Evolutionary conservation across 1,284 basidiomycete genomes (phyloP).

Genomic region (Fistulina hepatica): DNA sequence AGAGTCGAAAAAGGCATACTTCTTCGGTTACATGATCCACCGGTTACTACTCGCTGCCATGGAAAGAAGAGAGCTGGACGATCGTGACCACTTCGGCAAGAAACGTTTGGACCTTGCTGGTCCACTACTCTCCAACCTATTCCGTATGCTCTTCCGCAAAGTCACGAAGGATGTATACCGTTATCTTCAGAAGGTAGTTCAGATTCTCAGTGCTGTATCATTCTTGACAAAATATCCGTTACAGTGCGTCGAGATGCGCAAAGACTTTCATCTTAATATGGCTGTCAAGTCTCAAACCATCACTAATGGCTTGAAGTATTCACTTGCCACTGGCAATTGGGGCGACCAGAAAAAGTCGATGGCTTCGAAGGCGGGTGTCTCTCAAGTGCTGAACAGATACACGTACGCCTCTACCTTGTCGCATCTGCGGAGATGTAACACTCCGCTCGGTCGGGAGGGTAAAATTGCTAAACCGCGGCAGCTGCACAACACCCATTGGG

Average conservation of each 20-base stretch:
- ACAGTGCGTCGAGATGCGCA: constrained; percentile 93
- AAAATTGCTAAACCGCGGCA: constrained; percentile 99
- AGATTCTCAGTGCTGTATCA: no score
- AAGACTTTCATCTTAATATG: constrained; percentile 86
- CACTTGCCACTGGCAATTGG: constrained; percentile 98
- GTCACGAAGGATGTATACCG: constrained; percentile 96
- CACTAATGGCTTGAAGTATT: constrained; percentile 97
- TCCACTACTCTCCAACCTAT: constrained; percentile 88
- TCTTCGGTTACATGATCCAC: constrained; percentile 99
- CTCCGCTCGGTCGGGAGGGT: constrained; percentile 94
- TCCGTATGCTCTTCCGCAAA: constrained; percentile 97
- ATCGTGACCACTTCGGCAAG: constrained; percentile 99
- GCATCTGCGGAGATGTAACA: constrained; percentile 96
- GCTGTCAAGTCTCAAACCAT: constrained; percentile 97
- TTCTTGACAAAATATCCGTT: no score
- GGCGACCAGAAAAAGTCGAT: constrained; percentile 98
- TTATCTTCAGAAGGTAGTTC: constrained; percentile 84
- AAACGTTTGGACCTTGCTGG: constrained; percentile 96
- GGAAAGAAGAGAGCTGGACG: constrained; percentile 92
- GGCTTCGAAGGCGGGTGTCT: constrained; percentile 96
- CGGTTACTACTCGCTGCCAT: constrained; percentile 87
- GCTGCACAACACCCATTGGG: constrained; percentile 99
- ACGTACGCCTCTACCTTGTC: constrained; percentile 98
- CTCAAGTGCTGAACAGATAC: constrained; percentile 97
- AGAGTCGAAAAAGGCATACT: constrained; percentile 98